A percentile compares a stretch with the other conserved stretches of the same genome.
phyloP scores from a whole-genome alignment of 179 eudicot species.

The Patellifolia procumbens region DNA sequence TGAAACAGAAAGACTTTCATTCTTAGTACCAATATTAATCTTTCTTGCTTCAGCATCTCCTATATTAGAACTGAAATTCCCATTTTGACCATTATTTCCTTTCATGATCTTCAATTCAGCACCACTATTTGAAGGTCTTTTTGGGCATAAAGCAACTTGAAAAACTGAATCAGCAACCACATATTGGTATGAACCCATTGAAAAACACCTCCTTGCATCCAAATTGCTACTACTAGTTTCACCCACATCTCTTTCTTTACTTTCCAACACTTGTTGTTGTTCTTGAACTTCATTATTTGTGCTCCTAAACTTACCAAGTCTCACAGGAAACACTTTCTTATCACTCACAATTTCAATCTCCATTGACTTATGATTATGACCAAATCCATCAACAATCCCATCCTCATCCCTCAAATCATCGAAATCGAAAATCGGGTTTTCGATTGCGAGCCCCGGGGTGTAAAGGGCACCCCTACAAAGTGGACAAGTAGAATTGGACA shows the following conservation, averaged over 20 bases:
- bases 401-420: conserved; percentile 39
- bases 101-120: conserved; percentile 17
- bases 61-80: neutral
- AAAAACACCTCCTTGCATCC: conserved; percentile 64
- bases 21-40: conserved; percentile 44
- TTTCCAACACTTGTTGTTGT: conserved; percentile 1
- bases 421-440: conserved; percentile 34
- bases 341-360: conserved; percentile 30
- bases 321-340: conserved; percentile 47
- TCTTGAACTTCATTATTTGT: conserved; percentile 3
- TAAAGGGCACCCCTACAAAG: conserved; percentile 48
- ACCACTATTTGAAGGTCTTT: conserved; percentile 13
- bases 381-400: neutral
- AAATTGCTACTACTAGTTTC: conserved; percentile 38
- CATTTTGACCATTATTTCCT: conserved; percentile 13
- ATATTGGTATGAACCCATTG: conserved; percentile 59
- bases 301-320: conserved; percentile 52
- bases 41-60: conserved; percentile 49
- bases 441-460: conserved; percentile 28
- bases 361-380: neutral
- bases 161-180: conserved; percentile 50
- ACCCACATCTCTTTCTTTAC: conserved; percentile 22
- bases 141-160: conserved; percentile 39
- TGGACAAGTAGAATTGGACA: conserved; percentile 67
- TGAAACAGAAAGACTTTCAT: conserved; percentile 64